Evolutionary conservation across 495 filamentous ascomycete species (phyloP), one percentile per base, ranked within the genome.

Genomic region (Aspergillus indologenus): DNA sequence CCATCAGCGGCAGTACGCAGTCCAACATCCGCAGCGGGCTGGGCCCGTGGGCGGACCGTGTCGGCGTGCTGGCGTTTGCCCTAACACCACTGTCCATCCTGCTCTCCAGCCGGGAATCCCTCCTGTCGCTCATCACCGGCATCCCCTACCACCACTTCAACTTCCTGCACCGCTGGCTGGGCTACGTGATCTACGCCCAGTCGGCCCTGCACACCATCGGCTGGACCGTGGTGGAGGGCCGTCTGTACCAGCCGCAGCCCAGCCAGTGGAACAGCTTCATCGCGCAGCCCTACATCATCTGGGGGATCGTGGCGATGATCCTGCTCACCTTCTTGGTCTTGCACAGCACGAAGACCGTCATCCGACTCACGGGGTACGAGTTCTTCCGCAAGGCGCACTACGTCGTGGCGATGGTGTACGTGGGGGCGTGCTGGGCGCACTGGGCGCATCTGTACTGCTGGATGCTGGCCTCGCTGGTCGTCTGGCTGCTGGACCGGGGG

Each of bases 61-160:
- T 87, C 18, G 87, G 87, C 9, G 77, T 82, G 14, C 65, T 88
- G 0, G 87, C 87, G 5, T 90, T 85, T 63, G 87, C 85, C 7
- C 79, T 89, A 6, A 86, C 85, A 1, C 85, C 85, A 1, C 75
- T 89, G 0, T 82, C 83, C 1, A 67, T 89, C 34, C 68, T 86
- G 11, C 73, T 89, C 15, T 79, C 78, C 31, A 83, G 71, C 50
- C 76, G 85, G 5, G 86, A 88, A 54, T 84, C 80, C 0, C 70
- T 88, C 2, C 79, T 89, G 4, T 83, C 79, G 1, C 57, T 87
- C 24, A 57, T 87, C 46, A 88, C 85, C 0, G 85, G 87, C 6
- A 68, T 88, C 4, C 84, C 87, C 0, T 88, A 89, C 61, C 83
- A 87, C 57, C 79, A 78, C 53, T 88, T 89, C 73, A 83, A 86